phyloP scores from a whole-genome alignment of 2,329 filamentous ascomycete genomes.

The Aspergillus neoniger region DNA sequence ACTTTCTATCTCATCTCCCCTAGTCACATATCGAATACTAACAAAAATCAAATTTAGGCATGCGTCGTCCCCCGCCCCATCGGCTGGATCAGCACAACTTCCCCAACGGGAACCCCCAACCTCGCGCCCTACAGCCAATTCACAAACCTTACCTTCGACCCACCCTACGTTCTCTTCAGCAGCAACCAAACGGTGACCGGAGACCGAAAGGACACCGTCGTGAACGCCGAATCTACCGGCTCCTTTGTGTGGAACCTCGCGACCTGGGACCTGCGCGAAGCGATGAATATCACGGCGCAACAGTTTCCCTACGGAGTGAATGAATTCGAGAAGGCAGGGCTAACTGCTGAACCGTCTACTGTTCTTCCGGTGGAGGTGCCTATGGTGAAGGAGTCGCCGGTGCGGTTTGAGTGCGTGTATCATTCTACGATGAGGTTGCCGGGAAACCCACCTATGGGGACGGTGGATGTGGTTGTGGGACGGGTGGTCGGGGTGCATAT shows the following conservation, averaged over 20 bases:
- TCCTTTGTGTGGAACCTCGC: conserved; percentile 63
- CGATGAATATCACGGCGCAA: conserved; percentile 58
- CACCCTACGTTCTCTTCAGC: conserved; percentile 64
- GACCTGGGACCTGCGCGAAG: conserved; percentile 57
- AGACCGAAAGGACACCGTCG: conserved; percentile 58
- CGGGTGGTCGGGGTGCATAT: conserved; percentile 61
- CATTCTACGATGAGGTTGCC: conserved; percentile 58
- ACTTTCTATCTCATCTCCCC: conserved; percentile 21
- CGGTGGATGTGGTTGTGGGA: conserved; percentile 60
- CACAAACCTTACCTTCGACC: conserved; percentile 65
- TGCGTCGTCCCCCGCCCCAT: conserved; percentile 64
- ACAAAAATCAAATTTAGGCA: conserved; percentile 30
- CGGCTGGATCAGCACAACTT: conserved; percentile 63
- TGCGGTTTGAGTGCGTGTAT: conserved; percentile 62
- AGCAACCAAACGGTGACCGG: conserved; percentile 55
- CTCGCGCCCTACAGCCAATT: conserved; percentile 64
- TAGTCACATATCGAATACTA: conserved; percentile 14
- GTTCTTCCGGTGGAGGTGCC: conserved; percentile 47
- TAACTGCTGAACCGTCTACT: conserved; percentile 49
- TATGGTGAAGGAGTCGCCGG: conserved; percentile 57
- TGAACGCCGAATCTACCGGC: conserved; percentile 58
- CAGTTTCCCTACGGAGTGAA: conserved; percentile 53
- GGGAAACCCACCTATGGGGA: conserved; percentile 59
- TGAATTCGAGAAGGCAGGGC: conserved; percentile 54
- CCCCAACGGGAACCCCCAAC: conserved; percentile 52